Evolutionary conservation across 805 yeast species (phyloP), one percentile per base, ranked within the genome.

Genomic region (Candida odintsovae): DNA sequence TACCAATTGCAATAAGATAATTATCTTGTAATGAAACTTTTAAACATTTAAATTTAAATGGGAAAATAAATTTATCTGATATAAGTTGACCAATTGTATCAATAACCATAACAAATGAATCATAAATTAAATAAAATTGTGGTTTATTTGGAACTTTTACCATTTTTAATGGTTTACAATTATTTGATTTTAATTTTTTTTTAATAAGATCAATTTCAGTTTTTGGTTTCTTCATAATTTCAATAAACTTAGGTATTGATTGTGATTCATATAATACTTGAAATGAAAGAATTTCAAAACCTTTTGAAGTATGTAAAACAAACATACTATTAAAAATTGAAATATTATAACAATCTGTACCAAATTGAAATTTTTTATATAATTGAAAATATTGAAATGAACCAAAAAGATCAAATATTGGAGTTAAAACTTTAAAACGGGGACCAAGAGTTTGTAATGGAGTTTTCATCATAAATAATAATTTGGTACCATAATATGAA

Each of bases 271-370:
- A 71, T 19, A 75, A 66, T 38, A 77, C 76, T 48, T 82, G 82
- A 43, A 85, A 69, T 6, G 83, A 76, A 53, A 80, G 68, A 25
- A 84, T 73, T 49, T 85, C 83, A 52, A 83, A 81, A 0, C 90
- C 90, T 55, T 78, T 76, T 16, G 75, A 66, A 0, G 89, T 75
- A 56, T 83, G 86, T 1, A 83, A 76, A 0, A 87, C 79, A 61
- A 86, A 75, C 43, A 86, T 74, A 19, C 79, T 77, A 49, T 81
- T 78, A 65, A 87, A 80, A 3, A 84, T 69, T 0, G 85, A 77
- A 18, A 86, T 65, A 3, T 81, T 83, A 48, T 62, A 69, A 43
- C 85, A 74, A 43, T 83, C 90, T 2, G 77, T 73, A 26, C 75
- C 75, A 20, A 76, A 67, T 48, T 69, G 72, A 50, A 82, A 74